Base-by-base conservation (phyloP, 192 early-diverging fungal genomes). In the Backusella westeae region DNA sequence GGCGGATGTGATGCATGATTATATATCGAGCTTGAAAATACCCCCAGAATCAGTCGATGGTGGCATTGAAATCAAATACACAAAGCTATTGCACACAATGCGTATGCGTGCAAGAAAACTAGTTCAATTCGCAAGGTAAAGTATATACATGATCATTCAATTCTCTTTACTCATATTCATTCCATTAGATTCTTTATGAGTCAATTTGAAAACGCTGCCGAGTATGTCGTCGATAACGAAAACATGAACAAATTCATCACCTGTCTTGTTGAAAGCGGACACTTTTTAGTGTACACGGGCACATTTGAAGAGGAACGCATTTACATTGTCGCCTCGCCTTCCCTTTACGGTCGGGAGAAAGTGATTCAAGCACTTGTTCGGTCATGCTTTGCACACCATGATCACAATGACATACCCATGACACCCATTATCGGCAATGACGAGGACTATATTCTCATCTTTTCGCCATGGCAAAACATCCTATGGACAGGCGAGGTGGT, bases 301-400 rank as follows among this genome's bases (percentile, higher is more conserved):
- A 87, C 85, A 26, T 92, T 91, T 80, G 91, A 95, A 77, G 84
- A 82, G 32, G 85, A 86, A 38, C 92, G 93, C 1, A 76, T 92
- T 0, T 94, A 92, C 72, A 88, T 96, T 23, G 86, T 96, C 74
- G 93, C 93, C 12, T 90, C 89, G 72, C 90, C 90, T 66, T 71
- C 73, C 1, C 53, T 83, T 3, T 75, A 59, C 46, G 76, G 74
- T 6, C 59, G 76, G 8, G 66, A 67, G 2, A 72, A 83, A 10
- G 53, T 38, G 19, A 83, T 83, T 38, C 34, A 71, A 3, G 46
- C 63, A 21, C 35, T 83, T 1, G 52, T 80, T 0, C 72, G 59
- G 17, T 53, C 82, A 1, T 75, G 76, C 39, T 83, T 88, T 67
- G 59, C 74, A 7, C 41, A 75, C 10, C 41, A 75, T 5, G 44